Conservation (phyloP, 306 rosid species). For the Alnus rubra region DNA sequence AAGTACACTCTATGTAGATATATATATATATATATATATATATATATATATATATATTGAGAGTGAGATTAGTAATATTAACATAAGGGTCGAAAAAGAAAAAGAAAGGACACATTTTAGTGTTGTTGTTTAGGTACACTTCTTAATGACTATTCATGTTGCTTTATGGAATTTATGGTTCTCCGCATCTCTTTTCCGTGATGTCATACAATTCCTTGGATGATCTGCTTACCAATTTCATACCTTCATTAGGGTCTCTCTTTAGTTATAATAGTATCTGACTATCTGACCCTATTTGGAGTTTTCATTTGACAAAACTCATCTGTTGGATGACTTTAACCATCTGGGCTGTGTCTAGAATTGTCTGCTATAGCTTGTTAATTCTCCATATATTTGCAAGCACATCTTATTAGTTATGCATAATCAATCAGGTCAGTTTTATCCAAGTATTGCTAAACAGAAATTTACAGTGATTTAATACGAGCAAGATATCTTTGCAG, state of each 20-base stretch:
- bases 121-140: background rate
- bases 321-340: background rate
- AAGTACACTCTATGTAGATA: background rate
- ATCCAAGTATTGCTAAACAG: slow-evolving; percentile 15
- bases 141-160: background rate
- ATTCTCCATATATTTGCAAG: background rate
- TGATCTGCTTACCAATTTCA: background rate
- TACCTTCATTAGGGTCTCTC: background rate
- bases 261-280: slow-evolving; percentile 12
- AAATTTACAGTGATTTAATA: slow-evolving; percentile 16
- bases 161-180: background rate
- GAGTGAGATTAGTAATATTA: background rate
- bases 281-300: slow-evolving; percentile 14
- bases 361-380: slow-evolving; percentile 10
- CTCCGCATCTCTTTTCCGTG: background rate
- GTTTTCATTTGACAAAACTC: slow-evolving; percentile 4
- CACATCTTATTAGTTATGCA: background rate
- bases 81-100: background rate
- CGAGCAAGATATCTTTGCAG: slow-evolving; percentile 40
- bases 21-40: no score
- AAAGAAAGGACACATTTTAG: background rate
- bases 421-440: slow-evolving; percentile 8
- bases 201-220: background rate
- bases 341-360: background rate
- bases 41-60: no score